Evolutionary conservation across 1,284 basidiomycete genomes (phyloP), one percentile per base, ranked within the genome.

Genomic region (Cryptococcus jaspeensis): DNA sequence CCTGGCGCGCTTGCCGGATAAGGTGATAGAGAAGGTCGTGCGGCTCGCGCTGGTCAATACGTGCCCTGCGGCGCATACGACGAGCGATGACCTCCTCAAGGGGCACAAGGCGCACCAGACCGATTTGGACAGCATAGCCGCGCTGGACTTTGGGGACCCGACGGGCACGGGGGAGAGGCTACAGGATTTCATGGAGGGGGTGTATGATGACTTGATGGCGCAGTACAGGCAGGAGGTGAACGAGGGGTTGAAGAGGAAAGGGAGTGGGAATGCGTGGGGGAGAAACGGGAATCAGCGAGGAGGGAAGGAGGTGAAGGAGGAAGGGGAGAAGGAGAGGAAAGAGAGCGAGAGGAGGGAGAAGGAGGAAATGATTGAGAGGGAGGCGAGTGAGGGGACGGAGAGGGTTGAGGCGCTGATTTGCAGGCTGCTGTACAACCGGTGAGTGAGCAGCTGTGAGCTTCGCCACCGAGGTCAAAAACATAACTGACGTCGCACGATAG

Each of bases 361-460:
- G 37, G 82, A 84, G 50, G 79, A 73, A 32, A 37, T 62, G 11
- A 64, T 75, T 9, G 78, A 80, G 61, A 62, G 56, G 20, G 69
- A 70, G 43, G 76, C 74, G 0, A 66, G 64, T 9, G 69, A 67
- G 4, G 75, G 86, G 16, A 81, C 92, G 60, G 88, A 90, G 53
- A 78, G 77, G 3, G 84, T 92, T 3, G 92, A 95, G 73, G 79
- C 81, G 6, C 80, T 84, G 0, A 70, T 93, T 2, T 87, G 86
- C 52, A 79, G 81, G 5, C 64, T 89, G 22, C 87, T 92, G 63
- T 93, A 89, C 68, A 88, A 88, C 66, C 76, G 83, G 85, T 84
- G 54, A 51, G 80, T 71, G 20, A 22, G 40, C 22, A 43, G n/a
- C 37, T 25, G 11, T 5, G 11, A 20, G 8, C 11, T 20, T 20